phyloP scores from a whole-genome alignment of 805 yeast species.

The Kuraishia hungarica region DNA sequence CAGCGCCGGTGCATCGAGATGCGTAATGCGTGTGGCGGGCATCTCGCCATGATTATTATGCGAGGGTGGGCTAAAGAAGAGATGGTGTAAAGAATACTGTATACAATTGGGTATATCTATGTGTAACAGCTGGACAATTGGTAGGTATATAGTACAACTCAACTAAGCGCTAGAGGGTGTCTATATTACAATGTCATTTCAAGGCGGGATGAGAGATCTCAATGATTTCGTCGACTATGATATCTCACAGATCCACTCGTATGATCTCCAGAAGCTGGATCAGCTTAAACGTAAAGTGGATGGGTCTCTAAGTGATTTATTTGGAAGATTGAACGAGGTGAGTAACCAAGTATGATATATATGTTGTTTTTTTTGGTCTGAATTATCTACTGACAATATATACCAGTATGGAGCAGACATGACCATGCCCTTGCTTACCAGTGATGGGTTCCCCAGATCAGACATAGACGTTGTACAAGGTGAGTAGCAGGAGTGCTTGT shows the following conservation, averaged over 20 bases:
- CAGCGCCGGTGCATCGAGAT: no score
- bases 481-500: no score
- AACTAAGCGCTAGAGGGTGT: no score
- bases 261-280: conserved; percentile 15
- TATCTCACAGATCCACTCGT: conserved; percentile 5
- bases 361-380: no score
- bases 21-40: no score
- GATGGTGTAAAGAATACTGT: no score
- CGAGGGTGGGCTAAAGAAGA: no score
- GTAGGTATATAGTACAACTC: no score
- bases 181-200: conserved; percentile 20
- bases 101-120: no score
- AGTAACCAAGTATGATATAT: background rate
- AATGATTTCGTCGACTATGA: conserved; percentile 10
- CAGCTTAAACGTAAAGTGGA: conserved; percentile 31
- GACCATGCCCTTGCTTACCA: conserved; percentile 53
- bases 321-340: conserved; percentile 19
- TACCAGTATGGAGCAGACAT: conserved; percentile 42
- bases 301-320: conserved; percentile 27
- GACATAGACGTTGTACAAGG: conserved; percentile 72
- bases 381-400: background rate
- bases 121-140: no score
- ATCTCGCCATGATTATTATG: no score
- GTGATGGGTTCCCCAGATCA: conserved; percentile 78
- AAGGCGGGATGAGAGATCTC: conserved; percentile 13